Percentiles rank a stretch among this genome's conserved stretches.
Evolutionary conservation across 2,329 filamentous ascomycete genomes (phyloP).

Genomic region (Colletotrichum sp.): DNA sequence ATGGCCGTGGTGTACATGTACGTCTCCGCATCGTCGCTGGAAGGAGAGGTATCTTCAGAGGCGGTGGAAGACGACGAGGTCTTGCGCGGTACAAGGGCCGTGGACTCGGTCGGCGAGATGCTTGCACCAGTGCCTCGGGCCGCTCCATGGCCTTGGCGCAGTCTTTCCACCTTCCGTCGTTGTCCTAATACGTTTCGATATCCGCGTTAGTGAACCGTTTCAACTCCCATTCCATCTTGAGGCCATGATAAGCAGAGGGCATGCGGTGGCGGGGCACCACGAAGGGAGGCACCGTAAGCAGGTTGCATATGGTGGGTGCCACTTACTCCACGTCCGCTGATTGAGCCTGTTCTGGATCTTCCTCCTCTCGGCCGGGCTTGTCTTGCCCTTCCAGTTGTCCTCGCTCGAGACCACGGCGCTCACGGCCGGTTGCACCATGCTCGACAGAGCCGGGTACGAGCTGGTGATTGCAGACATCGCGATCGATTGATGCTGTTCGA

Average conservation of each 20-base stretch:
- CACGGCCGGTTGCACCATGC: background rate
- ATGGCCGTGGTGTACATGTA: background rate
- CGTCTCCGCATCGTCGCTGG: background rate
- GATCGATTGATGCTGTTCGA: background rate
- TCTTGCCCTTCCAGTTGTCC: conserved; percentile 39
- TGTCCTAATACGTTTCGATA: background rate
- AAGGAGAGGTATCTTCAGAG: background rate
- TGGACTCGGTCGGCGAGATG: background rate
- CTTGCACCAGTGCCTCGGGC: background rate
- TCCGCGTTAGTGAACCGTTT: background rate
- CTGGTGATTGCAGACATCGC: background rate
- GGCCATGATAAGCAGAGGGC: background rate
- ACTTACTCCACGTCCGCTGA: conserved; percentile 18
- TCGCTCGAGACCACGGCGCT: background rate
- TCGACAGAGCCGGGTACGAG: background rate
- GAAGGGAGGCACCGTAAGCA: background rate
- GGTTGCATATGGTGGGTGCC: background rate
- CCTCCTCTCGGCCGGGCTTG: conserved; percentile 25
- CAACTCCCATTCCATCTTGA: background rate
- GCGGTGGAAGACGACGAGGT: background rate
- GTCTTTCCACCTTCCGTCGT: background rate
- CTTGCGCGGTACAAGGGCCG: background rate
- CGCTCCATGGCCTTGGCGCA: background rate
- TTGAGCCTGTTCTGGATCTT: conserved; percentile 20
- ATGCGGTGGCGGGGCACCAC: background rate